A percentile compares a stretch with the other conserved stretches of the same genome.
Evolutionary conservation across 208 protist species (phyloP).

Genomic region (Acanthamoeba castellanii): DNA sequence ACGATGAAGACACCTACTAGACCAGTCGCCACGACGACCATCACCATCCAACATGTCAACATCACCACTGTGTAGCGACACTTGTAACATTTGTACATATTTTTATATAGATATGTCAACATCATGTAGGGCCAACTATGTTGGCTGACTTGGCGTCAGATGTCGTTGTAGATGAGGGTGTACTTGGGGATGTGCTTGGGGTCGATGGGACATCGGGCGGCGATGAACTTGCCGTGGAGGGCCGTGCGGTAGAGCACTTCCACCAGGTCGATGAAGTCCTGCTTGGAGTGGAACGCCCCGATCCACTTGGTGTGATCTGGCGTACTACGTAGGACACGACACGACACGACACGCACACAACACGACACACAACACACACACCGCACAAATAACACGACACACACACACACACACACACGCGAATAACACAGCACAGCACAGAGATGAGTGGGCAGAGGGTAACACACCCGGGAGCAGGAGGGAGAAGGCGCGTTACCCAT

Average conservation of each 20-base stretch:
- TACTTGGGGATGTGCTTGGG: slow-evolving; percentile 76
- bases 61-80: not conserved
- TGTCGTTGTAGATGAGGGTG: slow-evolving; percentile 78
- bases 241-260: slow-evolving; percentile 80
- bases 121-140: too few relatives aligned
- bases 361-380: too few relatives aligned
- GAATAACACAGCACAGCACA: too few relatives aligned
- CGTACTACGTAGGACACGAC: slow-evolving; percentile 67
- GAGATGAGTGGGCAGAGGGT: too few relatives aligned
- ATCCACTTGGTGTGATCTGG: slow-evolving; percentile 86
- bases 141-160: not conserved
- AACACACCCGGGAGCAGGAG: not conserved
- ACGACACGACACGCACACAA: too few relatives aligned
- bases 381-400: not conserved
- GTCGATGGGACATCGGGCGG: slow-evolving; percentile 74
- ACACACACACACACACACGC: not conserved
- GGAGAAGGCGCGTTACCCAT: slow-evolving; percentile 68
- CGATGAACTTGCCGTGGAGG: slow-evolving; percentile 78
- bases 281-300: slow-evolving; percentile 81
- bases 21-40: not conserved
- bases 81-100: not conserved
- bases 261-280: slow-evolving; percentile 86
- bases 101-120: not conserved
- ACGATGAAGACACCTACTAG: not conserved
- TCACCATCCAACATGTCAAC: too few relatives aligned